A percentile compares a stretch with the other conserved stretches of the same genome.
Conservation (phyloP, 1,139 yeast species). For the Geotrichum aggregatum region DNA sequence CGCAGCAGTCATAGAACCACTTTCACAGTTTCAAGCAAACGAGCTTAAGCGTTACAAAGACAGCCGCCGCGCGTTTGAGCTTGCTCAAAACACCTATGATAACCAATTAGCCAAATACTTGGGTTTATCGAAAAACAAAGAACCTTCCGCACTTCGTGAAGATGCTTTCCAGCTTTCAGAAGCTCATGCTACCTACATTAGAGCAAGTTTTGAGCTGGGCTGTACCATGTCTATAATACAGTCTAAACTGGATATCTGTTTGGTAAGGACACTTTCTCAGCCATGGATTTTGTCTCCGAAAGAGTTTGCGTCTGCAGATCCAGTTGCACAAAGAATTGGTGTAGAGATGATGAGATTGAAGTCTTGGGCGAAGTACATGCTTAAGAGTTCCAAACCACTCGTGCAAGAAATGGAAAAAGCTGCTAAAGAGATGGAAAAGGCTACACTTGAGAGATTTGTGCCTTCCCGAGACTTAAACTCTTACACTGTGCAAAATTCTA, state of each 20-base stretch:
- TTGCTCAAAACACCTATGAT: slow-evolving; percentile 67
- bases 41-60: slow-evolving; percentile 55
- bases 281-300: slow-evolving; percentile 36
- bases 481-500: slow-evolving; percentile 45
- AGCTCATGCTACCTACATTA: slow-evolving; percentile 63
- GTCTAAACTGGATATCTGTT: slow-evolving; percentile 46
- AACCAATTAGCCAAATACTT: slow-evolving; percentile 52
- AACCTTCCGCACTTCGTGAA: slow-evolving; percentile 62
- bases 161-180: slow-evolving; percentile 74
- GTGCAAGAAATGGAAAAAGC: slow-evolving; percentile 56
- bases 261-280: slow-evolving; percentile 47
- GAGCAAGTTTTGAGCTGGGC: slow-evolving; percentile 60
- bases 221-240: slow-evolving; percentile 45
- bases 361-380: slow-evolving; percentile 34
- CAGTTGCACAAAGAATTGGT: slow-evolving; percentile 33
- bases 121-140: slow-evolving; percentile 56
- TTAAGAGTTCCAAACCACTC: slow-evolving; percentile 30
- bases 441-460: slow-evolving; percentile 48
- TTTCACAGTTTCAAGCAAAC: slow-evolving; percentile 44
- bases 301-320: slow-evolving; percentile 29
- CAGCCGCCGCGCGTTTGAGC: slow-evolving; percentile 55
- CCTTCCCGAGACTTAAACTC: slow-evolving; percentile 63
- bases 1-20: slow-evolving; percentile 42
- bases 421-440: slow-evolving; percentile 61
- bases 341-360: slow-evolving; percentile 39